Percentiles rank a stretch among this genome's conserved stretches.
phyloP scores from a whole-genome alignment of 768 basidiomycete genomes.

The Lactarius psammicola region DNA sequence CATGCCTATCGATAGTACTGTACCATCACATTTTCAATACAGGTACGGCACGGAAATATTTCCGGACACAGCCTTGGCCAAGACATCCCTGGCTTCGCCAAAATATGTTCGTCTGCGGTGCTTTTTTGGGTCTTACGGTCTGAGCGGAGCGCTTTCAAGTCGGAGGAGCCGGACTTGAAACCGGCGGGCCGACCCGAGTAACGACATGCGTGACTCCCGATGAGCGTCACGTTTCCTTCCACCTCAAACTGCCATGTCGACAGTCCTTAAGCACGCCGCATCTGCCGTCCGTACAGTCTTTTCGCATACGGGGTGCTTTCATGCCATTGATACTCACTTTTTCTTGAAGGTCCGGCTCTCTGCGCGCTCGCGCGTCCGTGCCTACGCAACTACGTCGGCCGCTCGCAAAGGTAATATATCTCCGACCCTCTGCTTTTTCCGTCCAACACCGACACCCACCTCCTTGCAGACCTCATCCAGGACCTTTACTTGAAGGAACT shows the following conservation, averaged over 20 bases:
- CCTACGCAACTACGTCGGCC: slow-evolving; percentile 59
- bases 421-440: slow-evolving; percentile 25
- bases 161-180: background rate
- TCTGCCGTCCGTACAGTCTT: slow-evolving; percentile 35
- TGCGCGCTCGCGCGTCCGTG: slow-evolving; percentile 44
- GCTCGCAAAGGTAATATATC: slow-evolving; percentile 61
- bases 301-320: slow-evolving; percentile 11
- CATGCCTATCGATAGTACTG: background rate
- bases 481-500: slow-evolving; percentile 90
- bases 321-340: background rate
- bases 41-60: background rate
- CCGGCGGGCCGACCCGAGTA: slow-evolving; percentile 2
- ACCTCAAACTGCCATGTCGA: slow-evolving; percentile 47
- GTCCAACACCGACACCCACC: background rate
- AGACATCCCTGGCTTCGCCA: background rate
- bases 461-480: slow-evolving; percentile 76
- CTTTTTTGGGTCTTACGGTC: background rate
- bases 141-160: slow-evolving; percentile 9
- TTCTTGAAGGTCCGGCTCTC: slow-evolving; percentile 49
- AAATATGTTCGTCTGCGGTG: background rate
- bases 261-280: slow-evolving; percentile 59
- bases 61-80: no score
- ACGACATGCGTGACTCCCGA: background rate
- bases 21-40: background rate
- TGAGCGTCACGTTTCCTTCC: background rate